Base-by-base conservation (phyloP, 2,329 filamentous ascomycete species). In the Aspergillus versicolor region DNA sequence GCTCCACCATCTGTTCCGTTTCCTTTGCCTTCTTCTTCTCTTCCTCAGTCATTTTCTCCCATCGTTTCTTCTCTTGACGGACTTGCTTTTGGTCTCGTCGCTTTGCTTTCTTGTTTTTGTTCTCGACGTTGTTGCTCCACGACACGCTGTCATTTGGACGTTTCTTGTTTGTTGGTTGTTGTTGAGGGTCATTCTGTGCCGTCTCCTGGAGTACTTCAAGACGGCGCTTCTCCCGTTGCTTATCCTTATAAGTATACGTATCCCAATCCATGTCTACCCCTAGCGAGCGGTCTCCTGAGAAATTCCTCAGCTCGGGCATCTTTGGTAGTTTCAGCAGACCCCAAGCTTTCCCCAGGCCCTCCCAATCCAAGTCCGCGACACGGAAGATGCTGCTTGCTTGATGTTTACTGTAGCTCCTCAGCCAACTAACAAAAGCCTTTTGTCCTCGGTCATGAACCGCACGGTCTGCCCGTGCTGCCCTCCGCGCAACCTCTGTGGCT, bases 341-440 rank as follows among this genome's bases (percentile, higher is more conserved):
- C 91, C 93, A 99, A 0, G 88, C 89, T 53, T 85, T 81, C 1
- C 87, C 93, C 1, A 94, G 81, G 52, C 92, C 88, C 5, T 82
- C 77, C 94, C 94, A 99, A 72, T 96, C 88, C 15, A 97, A 81
- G 67, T 95, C 91, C 3, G 81, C 73, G 2, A 91, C 79, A 11
- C 89, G 86, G 79, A 99, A 99, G 64, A 99, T 97, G 67, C 91
- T 95, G 58, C 86, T 88, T 1, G 93, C 92, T 63, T 92, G 87
- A 68, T 97, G 94, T 67, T 94, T 95, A 70, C 86, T 89, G 76
- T 97, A 97, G 64, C 90, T 89, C 70, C 92, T 86, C 1, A 96
- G 86, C 90, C 92, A 97, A 69, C 89, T 93, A 21, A 97, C 93
- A 66, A 99, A 97, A 0, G 88, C 94, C 60, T 88, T 87, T 70